Evolutionary conservation across 1,284 basidiomycete species (phyloP).

Genomic region (Trametes pubescens): DNA sequence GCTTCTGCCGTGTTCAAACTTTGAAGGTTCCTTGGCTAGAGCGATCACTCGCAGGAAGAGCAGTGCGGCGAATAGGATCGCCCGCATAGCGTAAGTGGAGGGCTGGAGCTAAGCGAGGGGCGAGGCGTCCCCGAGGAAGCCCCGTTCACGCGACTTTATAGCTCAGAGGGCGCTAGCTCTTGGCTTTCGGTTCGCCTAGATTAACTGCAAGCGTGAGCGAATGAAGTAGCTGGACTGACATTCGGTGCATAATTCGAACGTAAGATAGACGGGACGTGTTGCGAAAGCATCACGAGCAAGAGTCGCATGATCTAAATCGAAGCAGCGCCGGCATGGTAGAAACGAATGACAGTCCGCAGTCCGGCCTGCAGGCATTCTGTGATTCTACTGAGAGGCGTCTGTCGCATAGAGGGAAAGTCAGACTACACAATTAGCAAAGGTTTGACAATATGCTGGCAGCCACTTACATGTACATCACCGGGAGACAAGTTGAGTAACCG

Average conservation of each 20-base stretch:
- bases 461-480: no score
- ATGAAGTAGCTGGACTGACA: not conserved
- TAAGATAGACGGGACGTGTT: constrained; percentile 5
- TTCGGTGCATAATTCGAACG: not conserved
- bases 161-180: not conserved
- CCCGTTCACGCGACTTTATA: constrained; percentile 29
- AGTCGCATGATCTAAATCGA: constrained; percentile 13
- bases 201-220: not conserved
- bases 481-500: no score
- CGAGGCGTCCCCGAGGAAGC: constrained; percentile 29
- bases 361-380: not conserved
- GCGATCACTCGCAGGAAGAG: constrained; percentile 20
- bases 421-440: no score
- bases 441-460: no score
- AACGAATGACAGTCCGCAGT: not conserved
- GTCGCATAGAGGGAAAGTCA: no score
- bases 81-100: constrained; percentile 19
- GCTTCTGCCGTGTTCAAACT: constrained; percentile 19
- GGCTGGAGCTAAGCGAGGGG: constrained; percentile 14
- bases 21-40: constrained; percentile 23
- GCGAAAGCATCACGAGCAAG: not conserved
- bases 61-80: constrained; percentile 21
- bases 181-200: not conserved
- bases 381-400: not conserved
- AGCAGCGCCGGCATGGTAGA: constrained; percentile 9